Evolutionary conservation across 768 basidiomycete species (phyloP), one percentile per base, ranked within the genome.

Genomic region (Boletus eberwhitei): DNA sequence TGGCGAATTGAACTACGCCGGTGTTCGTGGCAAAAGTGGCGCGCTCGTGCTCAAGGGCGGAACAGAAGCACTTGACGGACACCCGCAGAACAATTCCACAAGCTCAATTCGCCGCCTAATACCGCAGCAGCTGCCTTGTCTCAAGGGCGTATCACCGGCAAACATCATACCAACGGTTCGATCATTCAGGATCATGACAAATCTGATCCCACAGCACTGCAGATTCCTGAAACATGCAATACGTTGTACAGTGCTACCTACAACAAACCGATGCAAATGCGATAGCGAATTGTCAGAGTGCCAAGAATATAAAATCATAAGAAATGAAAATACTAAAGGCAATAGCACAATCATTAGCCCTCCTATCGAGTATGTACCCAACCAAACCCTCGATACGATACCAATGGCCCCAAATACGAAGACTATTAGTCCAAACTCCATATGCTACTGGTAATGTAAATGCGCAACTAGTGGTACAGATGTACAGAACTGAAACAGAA

Each of bases 361-460:
- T 54, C 57, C 55, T 46, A 67, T 60, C 71, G 60, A 71, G 60
- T 62, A 69, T 62, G 56, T 62, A 59, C 50, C 59, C 45, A 62
- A 60, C 61, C 56, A 62, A 66, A 50, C 64, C 52, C 67, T 68
- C 29, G 29, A 29, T n/a, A 26, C 57, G 63, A 66, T 58, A 54
- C 59, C 59, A 64, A 63, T 61, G 63, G 63, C 38, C 62, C 65
- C 57, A 59, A 60, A 58, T 63, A 57, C 51, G 50, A 44, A 58
- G 34, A 61, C 50, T 34, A 72, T 71, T 71, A 72, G 67, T 66
- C 71, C 69, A 64, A 55, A 38, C 50, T 57, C 62, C 63, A 54
- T 72, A 72, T 59, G 57, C 61, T 71, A 59, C 62, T 55, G 52
- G 62, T 71, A 71, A 57, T 55, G 67, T 71, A 71, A 71, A 73